phyloP scores from a whole-genome alignment of 805 yeast genomes.

The Suhomyces emberorum region DNA sequence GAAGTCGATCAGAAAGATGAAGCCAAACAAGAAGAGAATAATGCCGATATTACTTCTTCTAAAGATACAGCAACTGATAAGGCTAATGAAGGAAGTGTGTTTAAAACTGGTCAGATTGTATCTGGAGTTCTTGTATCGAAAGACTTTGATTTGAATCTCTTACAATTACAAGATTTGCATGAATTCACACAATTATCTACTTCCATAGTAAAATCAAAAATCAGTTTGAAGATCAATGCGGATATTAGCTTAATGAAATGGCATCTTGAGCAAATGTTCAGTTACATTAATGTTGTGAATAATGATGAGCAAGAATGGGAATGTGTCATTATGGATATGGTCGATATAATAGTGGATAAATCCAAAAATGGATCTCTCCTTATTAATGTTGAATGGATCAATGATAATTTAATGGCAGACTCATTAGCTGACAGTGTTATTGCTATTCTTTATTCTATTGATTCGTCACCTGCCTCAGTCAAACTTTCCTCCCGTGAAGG shows the following conservation, averaged over 20 bases:
- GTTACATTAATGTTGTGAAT: slow-evolving; percentile 61
- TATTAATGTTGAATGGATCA: slow-evolving; percentile 84
- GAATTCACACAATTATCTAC: slow-evolving; percentile 87
- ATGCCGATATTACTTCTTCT: slow-evolving; percentile 5
- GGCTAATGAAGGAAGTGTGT: slow-evolving; percentile 4
- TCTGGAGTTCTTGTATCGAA: slow-evolving; percentile 89
- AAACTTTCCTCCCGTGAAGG: slow-evolving; percentile 65
- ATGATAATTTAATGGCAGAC: slow-evolving; percentile 77
- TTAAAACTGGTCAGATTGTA: slow-evolving; percentile 33
- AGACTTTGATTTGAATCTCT: slow-evolving; percentile 80
- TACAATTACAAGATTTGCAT: slow-evolving; percentile 82
- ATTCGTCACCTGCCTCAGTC: slow-evolving; percentile 92
- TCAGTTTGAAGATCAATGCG: slow-evolving; percentile 73
- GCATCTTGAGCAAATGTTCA: slow-evolving; percentile 96
- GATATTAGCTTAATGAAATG: slow-evolving; percentile 76
- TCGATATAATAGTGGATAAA: slow-evolving; percentile 43
- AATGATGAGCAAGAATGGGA: slow-evolving; percentile 50
- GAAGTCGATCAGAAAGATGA: slow-evolving; percentile 8
- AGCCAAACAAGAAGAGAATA: slow-evolving; percentile 11
- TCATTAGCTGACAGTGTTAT: slow-evolving; percentile 92
- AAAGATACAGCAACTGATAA: neutral
- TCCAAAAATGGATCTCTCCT: slow-evolving; percentile 34
- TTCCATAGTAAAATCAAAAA: slow-evolving; percentile 78
- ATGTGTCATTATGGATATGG: slow-evolving; percentile 44
- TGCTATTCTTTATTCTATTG: slow-evolving; percentile 87